These are phyloP conservation scores for Aureobasidium musti DNA, from an alignment of 2,329 filamentous ascomycete species.

Conservation along the genomic window DNA sequence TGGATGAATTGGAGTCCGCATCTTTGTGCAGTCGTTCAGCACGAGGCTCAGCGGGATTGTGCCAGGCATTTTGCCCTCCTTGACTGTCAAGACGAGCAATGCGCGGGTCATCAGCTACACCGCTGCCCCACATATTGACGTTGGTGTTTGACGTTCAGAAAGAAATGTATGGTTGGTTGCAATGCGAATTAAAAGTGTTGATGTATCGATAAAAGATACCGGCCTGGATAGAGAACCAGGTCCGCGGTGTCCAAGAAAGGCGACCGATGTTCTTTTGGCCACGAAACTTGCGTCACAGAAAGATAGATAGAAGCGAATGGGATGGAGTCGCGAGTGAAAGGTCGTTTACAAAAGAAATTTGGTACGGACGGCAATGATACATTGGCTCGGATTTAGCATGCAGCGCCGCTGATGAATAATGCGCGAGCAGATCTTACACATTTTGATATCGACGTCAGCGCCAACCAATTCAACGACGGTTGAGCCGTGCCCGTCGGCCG, in stretches of 20 bases:
- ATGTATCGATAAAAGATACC: not conserved
- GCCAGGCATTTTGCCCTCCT: slow-evolving; percentile 27
- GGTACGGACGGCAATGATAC: slow-evolving; percentile 2
- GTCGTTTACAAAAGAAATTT: slow-evolving; percentile 19
- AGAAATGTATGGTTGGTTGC: not conserved
- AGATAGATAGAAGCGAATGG: not conserved
- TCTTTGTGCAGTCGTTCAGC: slow-evolving; percentile 21
- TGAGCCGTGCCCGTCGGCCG: slow-evolving; percentile 23
- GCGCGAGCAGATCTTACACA: slow-evolving; percentile 14
- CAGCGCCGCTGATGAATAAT: slow-evolving; percentile 29
- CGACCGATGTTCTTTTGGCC: slow-evolving; percentile 2
- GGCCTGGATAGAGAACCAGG: not conserved
- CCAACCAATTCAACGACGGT: slow-evolving; percentile 26
- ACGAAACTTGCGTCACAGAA: not conserved
- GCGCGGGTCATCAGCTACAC: slow-evolving; percentile 24
- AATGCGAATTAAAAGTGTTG: not conserved
- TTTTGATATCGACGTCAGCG: slow-evolving; percentile 29
- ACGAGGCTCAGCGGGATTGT: slow-evolving; percentile 22
- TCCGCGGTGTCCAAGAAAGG: slow-evolving; percentile 8
- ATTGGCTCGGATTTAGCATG: slow-evolving; percentile 18
- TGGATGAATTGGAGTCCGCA: slow-evolving; percentile 14
- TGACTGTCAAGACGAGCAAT: slow-evolving; percentile 18
- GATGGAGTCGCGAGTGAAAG: not conserved
- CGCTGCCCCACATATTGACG: slow-evolving; percentile 26
- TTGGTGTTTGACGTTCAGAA: not conserved